Conservation (phyloP, 306 rosid genomes). For the Vachellia pachyceras region DNA sequence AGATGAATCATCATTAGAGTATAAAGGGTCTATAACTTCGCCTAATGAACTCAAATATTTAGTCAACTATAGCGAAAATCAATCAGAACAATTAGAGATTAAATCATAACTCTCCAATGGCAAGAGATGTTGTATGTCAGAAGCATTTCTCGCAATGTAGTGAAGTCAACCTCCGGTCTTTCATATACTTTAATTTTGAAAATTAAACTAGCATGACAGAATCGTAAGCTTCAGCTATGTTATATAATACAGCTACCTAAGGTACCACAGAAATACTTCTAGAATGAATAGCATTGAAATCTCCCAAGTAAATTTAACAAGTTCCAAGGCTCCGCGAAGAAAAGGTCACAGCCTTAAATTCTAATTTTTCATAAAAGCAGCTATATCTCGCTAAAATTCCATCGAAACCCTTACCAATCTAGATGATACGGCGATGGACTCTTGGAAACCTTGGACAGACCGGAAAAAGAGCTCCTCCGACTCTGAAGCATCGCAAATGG, state of each 20-base stretch:
- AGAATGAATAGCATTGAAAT: neutral
- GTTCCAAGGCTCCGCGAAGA: neutral
- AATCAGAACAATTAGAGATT: neutral
- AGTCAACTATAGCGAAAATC: neutral
- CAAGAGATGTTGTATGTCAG: neutral
- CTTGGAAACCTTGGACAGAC: constrained; percentile 57
- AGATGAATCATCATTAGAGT: neutral
- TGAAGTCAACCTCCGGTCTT: neutral
- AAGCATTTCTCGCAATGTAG: neutral
- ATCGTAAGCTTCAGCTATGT: neutral
- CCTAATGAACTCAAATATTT: neutral
- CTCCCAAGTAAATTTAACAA: neutral
- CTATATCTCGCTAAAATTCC: constrained; percentile 3
- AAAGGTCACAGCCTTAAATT: neutral
- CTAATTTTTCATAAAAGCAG: constrained; percentile 11
- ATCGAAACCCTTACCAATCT: constrained; percentile 62
- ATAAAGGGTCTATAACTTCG: neutral
- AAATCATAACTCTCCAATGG: constrained; percentile 2
- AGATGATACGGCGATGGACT: constrained; percentile 59
- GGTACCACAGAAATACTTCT: neutral
- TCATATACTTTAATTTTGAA: neutral
- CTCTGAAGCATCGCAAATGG: constrained; percentile 92
- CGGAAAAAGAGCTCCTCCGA: constrained; percentile 62
- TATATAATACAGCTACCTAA: neutral
- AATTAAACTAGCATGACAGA: neutral